Evolutionary conservation across 2,329 filamentous ascomycete genomes (phyloP), one percentile per base, ranked within the genome.

Genomic region (Penicillium brevicompactum): DNA sequence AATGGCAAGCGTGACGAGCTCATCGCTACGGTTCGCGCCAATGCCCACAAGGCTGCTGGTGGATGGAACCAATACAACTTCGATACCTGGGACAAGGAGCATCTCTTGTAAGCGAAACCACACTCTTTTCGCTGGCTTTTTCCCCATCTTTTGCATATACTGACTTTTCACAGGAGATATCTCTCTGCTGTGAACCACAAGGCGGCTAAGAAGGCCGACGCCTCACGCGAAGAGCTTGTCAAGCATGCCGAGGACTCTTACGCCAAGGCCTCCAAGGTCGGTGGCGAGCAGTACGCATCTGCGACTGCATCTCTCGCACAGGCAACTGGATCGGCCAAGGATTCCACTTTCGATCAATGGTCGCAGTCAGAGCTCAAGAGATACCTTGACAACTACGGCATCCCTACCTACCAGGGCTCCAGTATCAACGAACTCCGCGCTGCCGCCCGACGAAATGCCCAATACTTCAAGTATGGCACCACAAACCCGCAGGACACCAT

Each of bases 341-440:
- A 85, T 46, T 80, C 74, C 22, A 79, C 83, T 1, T 93, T 93
- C 60, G 85, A 91, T 49, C 84, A 84, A 1, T 93, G 90, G 90
- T 88, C 80, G 22, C 78, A 81, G 47, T 82, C 80, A 40, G 88
- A 93, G 24, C 78, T 94, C 58, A 92, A 93, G 80, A 78, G 84
- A 1, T 93, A 92, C 67, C 83, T 93, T 6, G 90, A 93, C 69
- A 88, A 85, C 58, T 93, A 91, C 61, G 90, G 90, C 37, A 78
- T 93, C 40, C 80, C 82, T 51, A 77, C 83, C 40, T 87, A 87
- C 42, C 87, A 91, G 70, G 87, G 87, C 5, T 86, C 85, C 16
- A 87, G 78, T 54, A 65, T 86, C 53, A 88, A 92, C 56, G 82
- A 91, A 68, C 79, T 93, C 18, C 84, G 85, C 57, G 88, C 88